Conservation (phyloP, 495 filamentous ascomycete genomes). For the Hyaloscypha hepaticicola region DNA sequence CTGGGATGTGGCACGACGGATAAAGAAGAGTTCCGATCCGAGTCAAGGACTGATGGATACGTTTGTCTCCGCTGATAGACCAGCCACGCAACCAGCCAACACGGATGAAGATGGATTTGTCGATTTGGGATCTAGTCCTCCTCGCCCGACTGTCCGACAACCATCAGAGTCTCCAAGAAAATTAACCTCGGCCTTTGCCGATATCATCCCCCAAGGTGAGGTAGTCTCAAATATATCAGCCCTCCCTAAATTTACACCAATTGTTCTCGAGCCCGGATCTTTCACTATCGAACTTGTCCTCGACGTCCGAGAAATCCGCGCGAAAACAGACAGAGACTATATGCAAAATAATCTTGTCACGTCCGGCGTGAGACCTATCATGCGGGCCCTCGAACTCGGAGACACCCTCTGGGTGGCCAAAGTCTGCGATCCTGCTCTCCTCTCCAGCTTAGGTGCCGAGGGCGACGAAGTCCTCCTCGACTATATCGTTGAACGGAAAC, state of each 20-base stretch:
- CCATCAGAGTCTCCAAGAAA: slow-evolving; percentile 16
- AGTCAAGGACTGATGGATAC: slow-evolving; percentile 16
- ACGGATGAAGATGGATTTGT: slow-evolving; percentile 1
- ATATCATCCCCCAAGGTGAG: slow-evolving; percentile 45
- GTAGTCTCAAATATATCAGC: slow-evolving; percentile 32
- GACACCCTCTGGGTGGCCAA: slow-evolving; percentile 83
- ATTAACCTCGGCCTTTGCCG: slow-evolving; percentile 25
- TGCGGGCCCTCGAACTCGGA: slow-evolving; percentile 68
- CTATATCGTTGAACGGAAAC: slow-evolving; percentile 80
- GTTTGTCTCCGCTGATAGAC: not conserved
- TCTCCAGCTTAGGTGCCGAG: slow-evolving; percentile 57
- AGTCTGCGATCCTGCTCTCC: slow-evolving; percentile 55
- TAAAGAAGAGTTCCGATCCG: slow-evolving; percentile 48
- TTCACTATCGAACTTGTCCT: slow-evolving; percentile 76
- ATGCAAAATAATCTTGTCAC: slow-evolving; percentile 70
- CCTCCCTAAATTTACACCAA: slow-evolving; percentile 56
- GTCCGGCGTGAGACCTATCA: slow-evolving; percentile 62
- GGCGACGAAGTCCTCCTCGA: slow-evolving; percentile 79
- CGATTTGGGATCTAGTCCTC: slow-evolving; percentile 3
- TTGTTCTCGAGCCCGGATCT: slow-evolving; percentile 57
- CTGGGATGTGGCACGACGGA: slow-evolving; percentile 71
- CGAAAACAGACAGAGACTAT: slow-evolving; percentile 76
- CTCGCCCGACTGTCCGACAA: not conserved
- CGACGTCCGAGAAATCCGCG: slow-evolving; percentile 74
- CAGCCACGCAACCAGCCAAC: not conserved